Evolutionary conservation across 805 yeast genomes (phyloP), one percentile per base, ranked within the genome.

Genomic region (Saccharomycopsis babjevae): DNA sequence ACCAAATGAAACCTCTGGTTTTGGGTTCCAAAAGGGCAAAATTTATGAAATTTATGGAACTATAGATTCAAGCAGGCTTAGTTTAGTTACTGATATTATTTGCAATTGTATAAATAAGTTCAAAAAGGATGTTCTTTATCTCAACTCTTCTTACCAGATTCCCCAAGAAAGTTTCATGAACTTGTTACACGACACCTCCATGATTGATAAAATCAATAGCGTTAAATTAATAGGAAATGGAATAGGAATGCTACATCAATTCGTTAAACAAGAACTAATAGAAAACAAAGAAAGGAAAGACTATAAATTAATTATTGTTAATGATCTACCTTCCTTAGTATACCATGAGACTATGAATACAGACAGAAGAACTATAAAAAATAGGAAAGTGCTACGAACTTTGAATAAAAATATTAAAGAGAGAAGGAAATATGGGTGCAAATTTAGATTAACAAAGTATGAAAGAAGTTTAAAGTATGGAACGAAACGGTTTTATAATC

Each of bases 1-100:
- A 7, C 52, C 52, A 46, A 25, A 46, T 25, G 52, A 46, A 46
- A 22, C 52, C 8, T 46, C 52, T 25, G 52, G 22, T 18, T 46
- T 46, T 22, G 65, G 65, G 10, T 54, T 63, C 30, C 30, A 22
- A 11, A 50, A 50, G 6, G 65, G 65, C 6, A 61, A 57, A 28
- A 63, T 63, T 7, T 63, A 63, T 43, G 64, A 63, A 50, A 30
- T 63, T 1, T 59, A 59, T 50, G 65, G 65, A 20, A 56, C 60
- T 8, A 22, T 36, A 20, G 54, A 30, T 32, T 61, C 64, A 4
- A 20, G 54, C 13, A 52, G 57, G 16, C 11, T 42, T 11, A 28
- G 13, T n/a, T 22, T 60, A 11, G 13, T 60, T n/a, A 15, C 36
- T 8, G 50, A 54, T 25, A 28, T 60, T 32, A 57, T 57, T 25